Base-by-base conservation (phyloP, 2,329 filamentous ascomycete species). In the Gliomastix tumulicola region DNA sequence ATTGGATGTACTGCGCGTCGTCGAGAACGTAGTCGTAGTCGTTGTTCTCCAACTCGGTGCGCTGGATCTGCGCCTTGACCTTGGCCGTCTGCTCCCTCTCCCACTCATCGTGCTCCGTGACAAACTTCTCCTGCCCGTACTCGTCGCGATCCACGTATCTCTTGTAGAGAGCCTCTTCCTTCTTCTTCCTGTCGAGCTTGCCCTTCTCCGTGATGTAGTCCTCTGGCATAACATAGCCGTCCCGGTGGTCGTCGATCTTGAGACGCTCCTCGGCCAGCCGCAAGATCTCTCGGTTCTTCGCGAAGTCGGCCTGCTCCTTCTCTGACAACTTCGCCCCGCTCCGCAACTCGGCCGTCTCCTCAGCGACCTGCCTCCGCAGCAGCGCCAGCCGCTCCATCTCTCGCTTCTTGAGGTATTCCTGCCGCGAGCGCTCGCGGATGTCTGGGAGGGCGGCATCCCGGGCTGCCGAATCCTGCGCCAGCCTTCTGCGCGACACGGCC, bases 91-190 rank as follows among this genome's bases (percentile, higher is more conserved):
- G 90, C 54, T 97, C 90, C 40, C 79, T 69, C 56, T 98, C 92
- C 90, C 90, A 98, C 53, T 95, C 86, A 43, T 98, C 89, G 44
- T 95, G 85, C 56, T 98, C 92, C 0, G 88, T 95, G 40, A 95
- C 78, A 49, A 88, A 94, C 49, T 82, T 83, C 56, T 96, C 90
- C 45, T 92, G 82, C 5, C 89, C 89, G 49, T 82, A 82, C 49
- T 94, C 86, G 49, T 94, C 88, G 41, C 77, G 76, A 44, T 96
- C 89, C 4, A 95, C 82, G 48, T 95, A 90, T 35, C 89, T 79
- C 56, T 88, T 89, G 62, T 94, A 95, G 10, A 98, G 71, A 0
- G 86, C 87, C 18, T 94, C 86, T 44, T 92, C 79, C 56, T 97
- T 97, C 55, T 85, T 84, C 56, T 84, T 88, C 48, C 74, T 74